Percentiles rank a stretch among this genome's conserved stretches.
phyloP scores from a whole-genome alignment of 352 stramenopile species.

The Proteromonas lacertae region DNA sequence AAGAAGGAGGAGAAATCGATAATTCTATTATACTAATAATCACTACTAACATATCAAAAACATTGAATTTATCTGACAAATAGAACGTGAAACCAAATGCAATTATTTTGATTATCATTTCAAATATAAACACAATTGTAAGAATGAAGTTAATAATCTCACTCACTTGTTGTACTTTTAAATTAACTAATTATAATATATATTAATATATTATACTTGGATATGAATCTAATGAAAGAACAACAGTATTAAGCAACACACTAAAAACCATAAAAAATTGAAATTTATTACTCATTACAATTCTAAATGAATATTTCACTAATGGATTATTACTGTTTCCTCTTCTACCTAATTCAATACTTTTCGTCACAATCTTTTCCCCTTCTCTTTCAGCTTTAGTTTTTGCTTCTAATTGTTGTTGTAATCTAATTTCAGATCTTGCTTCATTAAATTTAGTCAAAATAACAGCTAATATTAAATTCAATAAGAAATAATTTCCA shows the following conservation, averaged over 20 bases:
- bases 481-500: constrained; percentile 65
- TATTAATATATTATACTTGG: no score
- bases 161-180: no score
- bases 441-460: constrained; percentile 24
- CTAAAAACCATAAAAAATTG: no score
- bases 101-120: constrained; percentile 37
- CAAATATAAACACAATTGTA: constrained; percentile 22
- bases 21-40: constrained; percentile 8
- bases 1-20: neutral
- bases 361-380: no score
- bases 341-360: no score
- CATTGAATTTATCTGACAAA: constrained; percentile 23
- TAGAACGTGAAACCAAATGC: constrained; percentile 20
- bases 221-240: no score
- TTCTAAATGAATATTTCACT: no score
- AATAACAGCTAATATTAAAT: constrained; percentile 54
- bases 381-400: neutral
- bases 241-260: no score
- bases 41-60: constrained; percentile 34
- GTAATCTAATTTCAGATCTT: neutral
- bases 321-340: no score
- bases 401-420: neutral
- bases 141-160: constrained; percentile 23
- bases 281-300: no score
- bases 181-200: no score